Percentiles rank a stretch among this genome's conserved stretches.
Evolutionary conservation across 805 yeast species (phyloP).

Genomic region (Brettanomyces sp.): DNA sequence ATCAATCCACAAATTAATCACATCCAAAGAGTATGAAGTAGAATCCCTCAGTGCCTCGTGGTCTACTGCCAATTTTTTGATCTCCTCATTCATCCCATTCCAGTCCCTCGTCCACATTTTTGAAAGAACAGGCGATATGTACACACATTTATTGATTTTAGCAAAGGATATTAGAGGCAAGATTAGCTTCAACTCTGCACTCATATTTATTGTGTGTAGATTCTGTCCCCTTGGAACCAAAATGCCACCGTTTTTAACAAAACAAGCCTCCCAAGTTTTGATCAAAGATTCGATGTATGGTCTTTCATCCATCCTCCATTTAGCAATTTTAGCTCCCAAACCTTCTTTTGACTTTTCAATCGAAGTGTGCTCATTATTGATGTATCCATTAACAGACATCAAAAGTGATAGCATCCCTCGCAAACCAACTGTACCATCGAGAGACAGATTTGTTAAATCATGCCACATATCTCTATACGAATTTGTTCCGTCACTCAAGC

Average conservation of each 20-base stretch:
- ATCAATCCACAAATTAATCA: constrained; percentile 63
- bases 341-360: constrained; percentile 23
- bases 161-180: constrained; percentile 61
- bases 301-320: constrained; percentile 57
- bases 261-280: constrained; percentile 60
- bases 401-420: constrained; percentile 46
- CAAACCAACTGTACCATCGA: constrained; percentile 33
- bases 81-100: constrained; percentile 49
- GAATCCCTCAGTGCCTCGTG: constrained; percentile 60
- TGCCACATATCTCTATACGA: constrained; percentile 43
- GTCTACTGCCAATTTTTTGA: constrained; percentile 40
- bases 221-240: constrained; percentile 44
- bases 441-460: constrained; percentile 34
- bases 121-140: constrained; percentile 51
- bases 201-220: constrained; percentile 36
- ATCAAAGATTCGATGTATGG: constrained; percentile 50
- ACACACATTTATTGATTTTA: constrained; percentile 54
- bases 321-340: constrained; percentile 38
- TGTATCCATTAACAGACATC: constrained; percentile 58
- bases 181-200: constrained; percentile 52
- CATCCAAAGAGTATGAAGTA: constrained; percentile 44
- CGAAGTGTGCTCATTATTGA: constrained; percentile 40
- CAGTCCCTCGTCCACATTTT: constrained; percentile 60
- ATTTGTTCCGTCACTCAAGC: constrained; percentile 46
- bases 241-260: constrained; percentile 54